A percentile compares a stretch with the other conserved stretches of the same genome.
Conservation (phyloP, 176 grass and related monocot species). For the bread wheat (Triticum aestivum) region IWGSC_CS_RefSeq_v2.1 NC_057813.1:146140009-146140508, state of each 20-base stretch:
- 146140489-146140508: slow-evolving; percentile 28
- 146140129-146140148: no score
- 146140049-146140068: background rate
- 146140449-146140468: no score
- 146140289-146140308: no score
- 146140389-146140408: background rate
- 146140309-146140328: no score
- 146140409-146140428: background rate
- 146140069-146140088: no score
- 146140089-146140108: no score
- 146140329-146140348: no score
- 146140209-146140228: background rate
- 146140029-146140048: background rate
- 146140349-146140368: no score
- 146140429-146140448: no score
- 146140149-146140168: background rate
- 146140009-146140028: background rate
- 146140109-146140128: no score
- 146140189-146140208: no score
- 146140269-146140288: no score
- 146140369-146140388: background rate
- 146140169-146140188: background rate
- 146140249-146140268: background rate
- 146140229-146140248: background rate
- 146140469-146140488: background rate